Conservation (phyloP, 768 basidiomycete species). For the Russula abietina region DNA sequence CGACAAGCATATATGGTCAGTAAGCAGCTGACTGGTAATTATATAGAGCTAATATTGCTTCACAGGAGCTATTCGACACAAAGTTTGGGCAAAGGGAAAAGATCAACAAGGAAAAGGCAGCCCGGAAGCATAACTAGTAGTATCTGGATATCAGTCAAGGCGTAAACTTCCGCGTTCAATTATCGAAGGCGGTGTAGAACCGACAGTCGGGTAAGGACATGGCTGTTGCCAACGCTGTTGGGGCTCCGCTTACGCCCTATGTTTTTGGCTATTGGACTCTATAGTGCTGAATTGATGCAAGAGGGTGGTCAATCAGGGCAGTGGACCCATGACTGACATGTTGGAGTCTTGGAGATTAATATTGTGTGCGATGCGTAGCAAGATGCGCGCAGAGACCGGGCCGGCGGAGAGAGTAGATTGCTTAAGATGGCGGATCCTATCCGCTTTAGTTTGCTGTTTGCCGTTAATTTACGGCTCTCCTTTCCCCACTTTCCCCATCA, state of each 20-base stretch:
- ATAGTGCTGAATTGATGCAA: not conserved
- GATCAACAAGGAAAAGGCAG: constrained; percentile 62
- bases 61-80: constrained; percentile 77
- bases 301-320: not conserved
- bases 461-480: not conserved
- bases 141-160: not conserved
- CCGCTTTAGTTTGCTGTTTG: no score
- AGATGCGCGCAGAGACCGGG: no score
- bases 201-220: not conserved
- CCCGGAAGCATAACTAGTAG: constrained; percentile 8
- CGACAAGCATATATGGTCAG: constrained; percentile 89
- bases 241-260: not conserved
- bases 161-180: no score
- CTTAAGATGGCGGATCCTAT: not conserved
- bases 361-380: no score
- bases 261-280: not conserved
- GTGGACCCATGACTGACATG: not conserved
- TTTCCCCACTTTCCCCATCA: no score
- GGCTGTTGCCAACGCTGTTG: not conserved
- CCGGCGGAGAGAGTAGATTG: not conserved
- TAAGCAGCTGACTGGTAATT: not conserved
- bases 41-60: constrained; percentile 13
- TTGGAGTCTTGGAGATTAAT: no score
- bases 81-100: constrained; percentile 86
- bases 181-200: not conserved